Evolutionary conservation across 495 filamentous ascomycete genomes (phyloP), one percentile per base, ranked within the genome.

Genomic region (Gamarada debralockiae): DNA sequence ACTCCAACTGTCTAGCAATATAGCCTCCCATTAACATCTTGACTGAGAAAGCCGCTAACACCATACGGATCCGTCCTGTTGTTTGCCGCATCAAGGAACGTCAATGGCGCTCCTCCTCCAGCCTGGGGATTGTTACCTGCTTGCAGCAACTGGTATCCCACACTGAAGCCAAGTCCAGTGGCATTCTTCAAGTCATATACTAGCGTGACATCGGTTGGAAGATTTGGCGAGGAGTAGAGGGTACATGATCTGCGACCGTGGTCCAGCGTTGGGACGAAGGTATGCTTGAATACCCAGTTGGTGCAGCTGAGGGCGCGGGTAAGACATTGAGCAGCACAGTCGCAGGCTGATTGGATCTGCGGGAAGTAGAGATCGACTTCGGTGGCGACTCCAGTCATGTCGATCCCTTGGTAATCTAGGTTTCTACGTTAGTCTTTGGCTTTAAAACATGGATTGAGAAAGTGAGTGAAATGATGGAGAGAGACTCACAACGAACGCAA

Each of bases 1-100:
- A n/a, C n/a, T n/a, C n/a, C n/a, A n/a, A n/a, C n/a, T n/a, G n/a
- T 34, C 31, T 55, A 55, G 52, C 52, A 55, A 24, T 48, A 55
- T 24, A 41, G 43, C 12, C 18, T n/a, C 15, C 31, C 27, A 8
- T 41, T 41, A 14, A 23, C 34, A 27, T 55, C 52, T 3, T 41
- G 29, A 31, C 34, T 41, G 34, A 36, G 37, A 22, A 55, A 55
- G 7, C 52, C 52, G 23, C 20, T 27, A 6, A 55, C 52, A 31
- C 52, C 43, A 18, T 29, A 55, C 22, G 36, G 36, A 21, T 55
- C 52, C 9, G 23, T 3, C 33, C n/a, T 41, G 6, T 25, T 41
- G 15, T 3, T 15, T 14, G 21, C 27, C n/a, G 15, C 34, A 31
- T 53, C 51, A 41, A 53, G 40, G 43, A 55, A 48, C 10, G 52